Evolutionary conservation across 352 stramenopile species (phyloP).

Genomic region (Elongisporangium anandrum): DNA sequence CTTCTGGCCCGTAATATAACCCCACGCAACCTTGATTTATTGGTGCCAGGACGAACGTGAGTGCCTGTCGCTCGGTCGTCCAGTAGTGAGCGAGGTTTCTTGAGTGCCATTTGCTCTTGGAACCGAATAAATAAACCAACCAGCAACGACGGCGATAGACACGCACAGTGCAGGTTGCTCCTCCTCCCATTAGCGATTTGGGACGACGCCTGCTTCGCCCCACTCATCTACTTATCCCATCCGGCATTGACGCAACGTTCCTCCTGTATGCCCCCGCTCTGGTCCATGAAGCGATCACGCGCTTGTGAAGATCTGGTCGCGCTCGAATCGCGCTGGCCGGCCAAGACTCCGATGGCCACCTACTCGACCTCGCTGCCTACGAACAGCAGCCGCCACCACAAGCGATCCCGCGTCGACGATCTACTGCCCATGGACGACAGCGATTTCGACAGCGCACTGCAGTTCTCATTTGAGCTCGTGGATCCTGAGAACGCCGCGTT

Average conservation of each 20-base stretch:
- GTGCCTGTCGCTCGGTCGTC: not conserved
- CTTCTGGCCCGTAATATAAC: not conserved
- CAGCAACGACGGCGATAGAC: not conserved
- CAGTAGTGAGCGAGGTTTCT: not conserved
- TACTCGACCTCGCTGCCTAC: conserved; percentile 4
- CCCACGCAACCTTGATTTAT: not conserved
- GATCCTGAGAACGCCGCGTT: not conserved
- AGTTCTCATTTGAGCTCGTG: not conserved
- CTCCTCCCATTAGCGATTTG: not conserved
- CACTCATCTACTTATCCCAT: not conserved
- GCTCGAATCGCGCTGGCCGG: conserved; percentile 30
- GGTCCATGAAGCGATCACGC: conserved; percentile 59
- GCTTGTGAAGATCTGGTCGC: conserved; percentile 65
- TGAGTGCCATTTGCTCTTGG: not conserved
- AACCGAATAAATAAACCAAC: not conserved
- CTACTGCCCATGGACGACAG: conserved; percentile 5
- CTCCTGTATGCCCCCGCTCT: not conserved
- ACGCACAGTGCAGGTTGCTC: not conserved
- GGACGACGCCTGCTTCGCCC: not conserved
- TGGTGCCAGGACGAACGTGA: not conserved
- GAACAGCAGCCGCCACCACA: conserved; percentile 14
- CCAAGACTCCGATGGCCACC: not conserved
- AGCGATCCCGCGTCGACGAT: conserved; percentile 18
- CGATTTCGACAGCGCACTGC: not conserved
- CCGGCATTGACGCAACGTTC: not conserved